These are phyloP conservation scores for Penicillium sp. DNA, from an alignment of 2,329 filamentous ascomycete genomes.

Conservation along the genomic window DNA sequence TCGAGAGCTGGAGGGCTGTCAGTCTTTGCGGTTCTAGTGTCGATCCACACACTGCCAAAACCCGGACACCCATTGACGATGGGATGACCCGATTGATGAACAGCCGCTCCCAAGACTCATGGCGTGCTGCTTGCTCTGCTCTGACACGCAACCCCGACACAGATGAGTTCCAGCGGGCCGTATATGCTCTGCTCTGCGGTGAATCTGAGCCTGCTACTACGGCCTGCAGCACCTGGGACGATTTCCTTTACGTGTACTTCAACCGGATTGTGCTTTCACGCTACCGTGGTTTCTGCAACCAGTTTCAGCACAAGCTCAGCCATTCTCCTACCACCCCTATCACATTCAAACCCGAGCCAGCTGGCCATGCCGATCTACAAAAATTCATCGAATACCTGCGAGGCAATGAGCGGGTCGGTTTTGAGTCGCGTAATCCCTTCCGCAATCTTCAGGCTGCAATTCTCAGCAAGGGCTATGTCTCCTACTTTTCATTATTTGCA, in stretches of 20 bases:
- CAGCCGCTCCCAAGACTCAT: constrained; percentile 38
- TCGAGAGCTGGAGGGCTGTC: constrained; percentile 85
- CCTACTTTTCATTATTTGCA: constrained; percentile 43
- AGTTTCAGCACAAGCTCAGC: constrained; percentile 49
- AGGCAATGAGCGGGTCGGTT: constrained; percentile 36
- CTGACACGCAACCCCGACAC: constrained; percentile 62
- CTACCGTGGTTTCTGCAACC: constrained; percentile 66
- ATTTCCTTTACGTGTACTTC: constrained; percentile 82
- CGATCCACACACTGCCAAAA: constrained; percentile 27
- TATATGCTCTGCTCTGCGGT: constrained; percentile 87
- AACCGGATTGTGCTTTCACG: constrained; percentile 79
- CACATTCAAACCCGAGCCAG: constrained; percentile 58
- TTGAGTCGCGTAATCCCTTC: constrained; percentile 45
- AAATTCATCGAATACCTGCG: constrained; percentile 39
- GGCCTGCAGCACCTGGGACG: constrained; percentile 78
- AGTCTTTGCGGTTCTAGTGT: constrained; percentile 66
- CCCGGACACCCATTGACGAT: constrained; percentile 35
- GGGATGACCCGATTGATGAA: constrained; percentile 45
- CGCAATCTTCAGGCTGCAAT: constrained; percentile 46
- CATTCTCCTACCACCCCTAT: constrained; percentile 55
- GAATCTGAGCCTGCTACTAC: constrained; percentile 75
- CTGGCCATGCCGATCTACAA: constrained; percentile 37
- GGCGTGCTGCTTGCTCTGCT: constrained; percentile 40
- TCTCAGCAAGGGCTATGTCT: constrained; percentile 42
- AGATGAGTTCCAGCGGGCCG: constrained; percentile 79